Base-by-base conservation (phyloP, 805 yeast genomes). In the Monosporozyma aerobia region DNA sequence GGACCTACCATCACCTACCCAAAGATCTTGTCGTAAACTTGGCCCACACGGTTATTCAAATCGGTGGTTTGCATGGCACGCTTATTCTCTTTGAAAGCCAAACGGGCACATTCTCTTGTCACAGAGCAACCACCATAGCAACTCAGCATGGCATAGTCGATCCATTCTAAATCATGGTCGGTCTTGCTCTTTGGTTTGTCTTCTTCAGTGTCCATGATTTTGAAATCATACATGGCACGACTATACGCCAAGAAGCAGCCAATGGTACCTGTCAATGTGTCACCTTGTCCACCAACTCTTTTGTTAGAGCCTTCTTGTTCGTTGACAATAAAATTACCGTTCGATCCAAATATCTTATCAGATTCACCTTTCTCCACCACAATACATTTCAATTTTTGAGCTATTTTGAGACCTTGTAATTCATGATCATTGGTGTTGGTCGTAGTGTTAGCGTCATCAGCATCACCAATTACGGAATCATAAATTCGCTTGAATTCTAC, bases 211-310 rank as follows among this genome's bases (percentile, higher is more conserved):
- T 71, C 77, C 90, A 95, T 87, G 1, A 83, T 61, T 2, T 73
- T 67, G 33, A 75, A 62, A 54, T 79, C 77, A 63, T 87, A 85
- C n/a, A 74, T 69, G 11, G 85, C 83, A 25, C 77, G 63, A 5
- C 86, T 80, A 95, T 96, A 92, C 5, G 88, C 87, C 35, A 87
- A 62, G 61, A 92, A 73, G 0, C 96, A 84, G 1, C 90, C 90
- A n/a, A 90, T 69, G 25, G 87, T 73, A 0, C 99, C 99, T 0
- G 92, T 80, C 41, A 94, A 67, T 0, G 97, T 86, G 61, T 94
- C 99, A 27, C 99, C 99, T 70, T 94, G 98, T 0, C 99, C 99
- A 11, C 97, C 97, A 7, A 87, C 95, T 51, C 99, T 75, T 62
- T 87, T 85, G 49, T 71, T 68, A 6, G 94, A 83, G 1, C 98